A percentile compares a stretch with the other conserved stretches of the same genome.
These are phyloP conservation scores for Cocos nucifera DNA, from an alignment of 176 grass and related monocot genomes.

Conservation along the genomic window DNA sequence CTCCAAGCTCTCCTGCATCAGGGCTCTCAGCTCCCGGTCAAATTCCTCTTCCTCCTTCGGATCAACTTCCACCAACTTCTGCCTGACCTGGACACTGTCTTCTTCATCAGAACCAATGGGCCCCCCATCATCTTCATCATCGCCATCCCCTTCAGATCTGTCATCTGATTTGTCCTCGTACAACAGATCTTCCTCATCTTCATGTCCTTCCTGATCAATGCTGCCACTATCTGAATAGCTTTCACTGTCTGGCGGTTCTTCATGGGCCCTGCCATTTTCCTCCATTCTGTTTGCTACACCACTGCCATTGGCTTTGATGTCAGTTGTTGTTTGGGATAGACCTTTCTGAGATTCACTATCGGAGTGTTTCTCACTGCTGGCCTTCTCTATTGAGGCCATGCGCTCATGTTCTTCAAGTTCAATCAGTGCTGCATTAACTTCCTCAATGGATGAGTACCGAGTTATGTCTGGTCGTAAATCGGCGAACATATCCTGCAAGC, in stretches of 20 bases:
- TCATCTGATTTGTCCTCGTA: conserved; percentile 82
- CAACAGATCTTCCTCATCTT: conserved; percentile 81
- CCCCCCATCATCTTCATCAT: conserved; percentile 72
- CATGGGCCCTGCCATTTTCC: conserved; percentile 57
- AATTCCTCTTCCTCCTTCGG: conserved; percentile 94
- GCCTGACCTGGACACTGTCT: conserved; percentile 65
- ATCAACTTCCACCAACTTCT: conserved; percentile 78
- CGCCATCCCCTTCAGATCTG: conserved; percentile 71
- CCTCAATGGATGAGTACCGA: conserved; percentile 77
- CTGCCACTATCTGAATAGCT: conserved; percentile 87
- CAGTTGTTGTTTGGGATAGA: conserved; percentile 21
- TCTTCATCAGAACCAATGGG: conserved; percentile 85
- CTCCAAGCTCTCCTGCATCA: conserved; percentile 94
- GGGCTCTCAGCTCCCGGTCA: conserved; percentile 77
- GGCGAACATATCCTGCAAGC: conserved; percentile 74
- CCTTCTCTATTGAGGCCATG: conserved; percentile 40
- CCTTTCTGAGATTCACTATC: conserved; percentile 52
- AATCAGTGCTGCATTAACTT: conserved; percentile 62
- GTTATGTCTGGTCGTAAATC: conserved; percentile 76
- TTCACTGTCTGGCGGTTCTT: conserved; percentile 57
- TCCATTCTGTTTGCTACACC: conserved; percentile 42
- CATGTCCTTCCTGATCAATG: conserved; percentile 41
- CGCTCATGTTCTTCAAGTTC: conserved; percentile 83
- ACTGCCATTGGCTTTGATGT: conserved; percentile 31
- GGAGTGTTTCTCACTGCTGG: conserved; percentile 50